Base-by-base conservation (phyloP, 768 basidiomycete genomes). In the Pisolithus albus region DNA sequence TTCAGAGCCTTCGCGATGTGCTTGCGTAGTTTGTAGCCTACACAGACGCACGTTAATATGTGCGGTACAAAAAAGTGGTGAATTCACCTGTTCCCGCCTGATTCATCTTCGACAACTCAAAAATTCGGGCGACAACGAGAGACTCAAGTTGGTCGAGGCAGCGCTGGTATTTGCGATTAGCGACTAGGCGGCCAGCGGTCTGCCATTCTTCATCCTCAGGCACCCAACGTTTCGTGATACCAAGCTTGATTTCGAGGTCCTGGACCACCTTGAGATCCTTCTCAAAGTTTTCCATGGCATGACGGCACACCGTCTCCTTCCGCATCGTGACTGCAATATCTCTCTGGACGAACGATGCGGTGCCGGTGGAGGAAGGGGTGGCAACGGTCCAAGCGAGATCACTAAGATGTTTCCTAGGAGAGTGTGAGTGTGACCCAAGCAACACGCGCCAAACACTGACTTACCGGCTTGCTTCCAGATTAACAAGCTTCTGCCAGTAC, bases 51-150 rank as follows among this genome's bases (percentile, higher is more conserved):
- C 21, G 30, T 30, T 3, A 30, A 30, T 30, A 9, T 30, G 30
- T 9, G 30, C 8, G 8, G 3, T 9, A 30, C 10, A 30, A 24
- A 36, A 23, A 16, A 3, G 19, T 8, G 21, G 11, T 23, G 53
- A 43, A 10, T 30, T 18, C 26, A 61, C 62, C 61, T 9, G 56
- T 59, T 2, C 52, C 44, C 4, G 57, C 56, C 34, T 45, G 44
- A 23, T 60, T 62, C 53, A 62, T 57, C 46, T 62, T 64, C 10
- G 54, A 49, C 2, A 64, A 44, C 38, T 60, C 61, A 24, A 61
- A 61, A 2, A 62, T 52, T 2, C 57, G 40, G 2, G 56, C 41
- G 0, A 60, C 52, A 13, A 61, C 41, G 7, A 61, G 41, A 0
- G 49, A 34, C 44, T 61, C 59, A 3, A 63, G 49, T 18, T 10